These are phyloP conservation scores for Canavalia gladiata DNA, from an alignment of 306 rosid genomes.

Conservation along the genomic window DNA sequence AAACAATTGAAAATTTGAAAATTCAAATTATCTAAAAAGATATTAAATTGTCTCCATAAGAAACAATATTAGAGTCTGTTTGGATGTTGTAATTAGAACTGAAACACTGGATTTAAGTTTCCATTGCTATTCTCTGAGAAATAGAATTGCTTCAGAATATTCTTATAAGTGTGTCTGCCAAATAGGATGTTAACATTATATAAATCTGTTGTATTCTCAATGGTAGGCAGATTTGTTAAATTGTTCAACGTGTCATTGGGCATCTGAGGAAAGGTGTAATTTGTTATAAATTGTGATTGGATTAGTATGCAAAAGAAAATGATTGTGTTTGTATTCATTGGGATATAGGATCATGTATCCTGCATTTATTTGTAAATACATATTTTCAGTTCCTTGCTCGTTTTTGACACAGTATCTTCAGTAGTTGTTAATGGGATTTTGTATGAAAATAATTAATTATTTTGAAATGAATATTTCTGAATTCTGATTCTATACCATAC, in stretches of 20 bases:
- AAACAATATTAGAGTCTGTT: conserved; percentile 7
- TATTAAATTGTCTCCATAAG: not conserved
- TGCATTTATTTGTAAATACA: conserved; percentile 17
- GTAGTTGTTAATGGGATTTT: not conserved
- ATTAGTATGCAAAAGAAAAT: not conserved
- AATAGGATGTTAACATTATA: not conserved
- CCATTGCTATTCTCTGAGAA: not conserved
- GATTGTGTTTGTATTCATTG: conserved; percentile 9
- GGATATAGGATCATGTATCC: not conserved
- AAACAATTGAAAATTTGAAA: conserved; percentile 4
- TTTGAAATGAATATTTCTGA: not conserved
- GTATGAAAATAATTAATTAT: not conserved
- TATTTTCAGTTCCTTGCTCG: not conserved
- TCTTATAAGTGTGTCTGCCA: not conserved
- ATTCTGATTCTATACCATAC: not conserved
- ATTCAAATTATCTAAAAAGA: conserved; percentile 9
- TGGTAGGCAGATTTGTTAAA: not conserved
- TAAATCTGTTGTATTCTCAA: not conserved
- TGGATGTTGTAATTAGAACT: conserved; percentile 12
- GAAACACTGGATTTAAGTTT: not conserved
- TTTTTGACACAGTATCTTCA: not conserved
- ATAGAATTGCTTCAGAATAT: not conserved
- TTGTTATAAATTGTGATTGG: not conserved
- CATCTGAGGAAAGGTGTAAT: not conserved
- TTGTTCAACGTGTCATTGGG: not conserved